Percentiles rank a stretch among this genome's conserved stretches.
These are phyloP conservation scores for Botrytis fabae DNA, from an alignment of 2,329 filamentous ascomycete species.

Conservation along the genomic window DNA sequence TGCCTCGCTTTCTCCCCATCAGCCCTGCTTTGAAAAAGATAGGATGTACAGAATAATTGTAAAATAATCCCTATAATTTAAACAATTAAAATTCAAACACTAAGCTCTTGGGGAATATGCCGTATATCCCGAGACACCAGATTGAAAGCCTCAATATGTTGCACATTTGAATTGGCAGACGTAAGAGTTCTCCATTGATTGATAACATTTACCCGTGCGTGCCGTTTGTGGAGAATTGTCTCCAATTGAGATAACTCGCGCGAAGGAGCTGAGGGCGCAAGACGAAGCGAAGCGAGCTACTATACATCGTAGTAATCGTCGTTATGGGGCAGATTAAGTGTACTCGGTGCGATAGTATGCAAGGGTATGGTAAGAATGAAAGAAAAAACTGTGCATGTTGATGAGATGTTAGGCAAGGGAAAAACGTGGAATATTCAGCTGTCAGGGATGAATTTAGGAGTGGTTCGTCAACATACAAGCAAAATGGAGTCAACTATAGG, in stretches of 20 bases:
- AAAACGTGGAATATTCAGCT: slow-evolving; percentile 22
- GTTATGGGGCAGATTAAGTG: background rate
- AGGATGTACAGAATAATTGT: background rate
- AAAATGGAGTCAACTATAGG: background rate
- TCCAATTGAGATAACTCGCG: slow-evolving; percentile 2
- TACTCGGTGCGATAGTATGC: background rate
- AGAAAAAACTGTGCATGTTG: background rate
- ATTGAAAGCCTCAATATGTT: background rate
- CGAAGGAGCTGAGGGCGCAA: slow-evolving; percentile 10
- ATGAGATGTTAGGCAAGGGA: background rate
- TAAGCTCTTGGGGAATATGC: background rate
- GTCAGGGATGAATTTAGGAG: background rate
- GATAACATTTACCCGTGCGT: slow-evolving; percentile 3
- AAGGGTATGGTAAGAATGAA: background rate
- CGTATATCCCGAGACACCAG: background rate
- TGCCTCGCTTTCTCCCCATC: background rate
- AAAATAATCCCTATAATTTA: background rate
- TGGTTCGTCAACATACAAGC: background rate
- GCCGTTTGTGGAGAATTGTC: slow-evolving; percentile 18
- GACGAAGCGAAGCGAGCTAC: background rate
- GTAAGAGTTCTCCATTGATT: background rate
- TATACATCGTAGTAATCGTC: background rate
- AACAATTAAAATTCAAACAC: background rate
- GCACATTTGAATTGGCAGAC: background rate
- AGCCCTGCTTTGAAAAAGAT: background rate